Evolutionary conservation across 495 filamentous ascomycete genomes (phyloP).

Genomic region (Hypoxylon fragiforme): DNA sequence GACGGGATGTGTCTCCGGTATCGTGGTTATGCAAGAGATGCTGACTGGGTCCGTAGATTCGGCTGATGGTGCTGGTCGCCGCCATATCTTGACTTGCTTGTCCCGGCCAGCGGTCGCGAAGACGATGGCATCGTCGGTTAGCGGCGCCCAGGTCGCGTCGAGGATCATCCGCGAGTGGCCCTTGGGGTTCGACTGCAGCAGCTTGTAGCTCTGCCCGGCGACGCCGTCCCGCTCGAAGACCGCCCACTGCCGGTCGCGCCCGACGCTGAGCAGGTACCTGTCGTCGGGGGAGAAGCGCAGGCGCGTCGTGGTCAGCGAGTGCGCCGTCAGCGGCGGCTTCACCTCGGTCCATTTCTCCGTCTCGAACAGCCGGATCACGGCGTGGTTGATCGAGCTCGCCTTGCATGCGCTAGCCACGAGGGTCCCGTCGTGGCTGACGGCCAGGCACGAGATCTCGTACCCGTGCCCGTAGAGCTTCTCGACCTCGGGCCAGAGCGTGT

Average conservation of each 20-base stretch:
- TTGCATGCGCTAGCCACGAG: slow-evolving; percentile 92
- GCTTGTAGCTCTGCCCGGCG: slow-evolving; percentile 51
- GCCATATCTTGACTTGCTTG: slow-evolving; percentile 82
- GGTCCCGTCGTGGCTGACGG: slow-evolving; percentile 71
- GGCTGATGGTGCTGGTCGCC: slow-evolving; percentile 31
- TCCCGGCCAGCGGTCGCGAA: slow-evolving; percentile 92
- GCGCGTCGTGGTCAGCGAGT: slow-evolving; percentile 81
- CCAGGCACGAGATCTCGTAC: slow-evolving; percentile 93
- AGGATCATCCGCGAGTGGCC: slow-evolving; percentile 91
- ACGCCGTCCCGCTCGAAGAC: slow-evolving; percentile 61
- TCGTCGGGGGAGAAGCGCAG: slow-evolving; percentile 80
- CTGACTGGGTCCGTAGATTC: slow-evolving; percentile 25
- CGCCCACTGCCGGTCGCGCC: slow-evolving; percentile 87
- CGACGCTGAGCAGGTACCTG: slow-evolving; percentile 77
- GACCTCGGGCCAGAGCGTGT: slow-evolving; percentile 92
- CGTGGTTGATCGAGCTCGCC: slow-evolving; percentile 89
- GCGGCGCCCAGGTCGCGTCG: slow-evolving; percentile 78
- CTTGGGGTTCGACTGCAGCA: slow-evolving; percentile 69
- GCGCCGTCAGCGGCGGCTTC: slow-evolving; percentile 75
- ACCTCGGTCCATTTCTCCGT: slow-evolving; percentile 85
- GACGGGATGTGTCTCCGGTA: slow-evolving; percentile 62
- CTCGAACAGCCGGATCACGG: slow-evolving; percentile 89
- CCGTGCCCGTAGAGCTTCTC: slow-evolving; percentile 99
- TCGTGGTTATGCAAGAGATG: slow-evolving; percentile 54
- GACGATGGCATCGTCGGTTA: slow-evolving; percentile 31